A percentile compares a stretch with the other conserved stretches of the same genome.
Evolutionary conservation across 179 eudicot genomes (phyloP).

Genomic region (Amaranthus tricolor): DNA sequence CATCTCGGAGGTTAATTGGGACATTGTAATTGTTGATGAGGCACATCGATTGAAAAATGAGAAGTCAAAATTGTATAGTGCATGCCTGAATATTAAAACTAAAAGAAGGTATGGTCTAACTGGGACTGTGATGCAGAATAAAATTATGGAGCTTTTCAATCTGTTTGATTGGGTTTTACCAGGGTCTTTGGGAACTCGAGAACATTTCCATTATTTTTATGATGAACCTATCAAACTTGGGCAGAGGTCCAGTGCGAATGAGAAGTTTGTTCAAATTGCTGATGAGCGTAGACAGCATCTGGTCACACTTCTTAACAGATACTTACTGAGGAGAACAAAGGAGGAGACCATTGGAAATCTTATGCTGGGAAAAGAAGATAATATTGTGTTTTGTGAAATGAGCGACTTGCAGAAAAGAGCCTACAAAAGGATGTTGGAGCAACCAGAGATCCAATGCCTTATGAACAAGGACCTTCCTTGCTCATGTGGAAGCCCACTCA

Average conservation of each 20-base stretch:
- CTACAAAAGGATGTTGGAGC: conserved; percentile 76
- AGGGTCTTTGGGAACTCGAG: conserved; percentile 84
- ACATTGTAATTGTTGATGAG: conserved; percentile 83
- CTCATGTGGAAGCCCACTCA: conserved; percentile 92
- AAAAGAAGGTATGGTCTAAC: conserved; percentile 89
- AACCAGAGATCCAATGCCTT: conserved; percentile 85
- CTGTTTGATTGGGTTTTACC: conserved; percentile 94
- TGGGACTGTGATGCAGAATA: conserved; percentile 97
- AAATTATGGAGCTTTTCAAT: conserved; percentile 90
- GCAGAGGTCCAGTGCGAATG: conserved; percentile 88
- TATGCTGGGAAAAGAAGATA: conserved; percentile 98
- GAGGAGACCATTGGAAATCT: conserved; percentile 97
- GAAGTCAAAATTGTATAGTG: conserved; percentile 76
- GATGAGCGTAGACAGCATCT: conserved; percentile 83
- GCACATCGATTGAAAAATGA: conserved; percentile 96
- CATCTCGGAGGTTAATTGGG: conserved; percentile 69
- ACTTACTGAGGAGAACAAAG: conserved; percentile 87
- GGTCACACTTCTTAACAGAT: conserved; percentile 63
- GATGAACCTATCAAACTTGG: conserved; percentile 97
- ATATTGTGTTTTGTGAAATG: conserved; percentile 96
- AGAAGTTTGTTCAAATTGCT: conserved; percentile 71
- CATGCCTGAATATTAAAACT: conserved; percentile 68
- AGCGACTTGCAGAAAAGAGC: conserved; percentile 88
- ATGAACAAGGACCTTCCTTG: conserved; percentile 90
- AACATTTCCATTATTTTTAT: conserved; percentile 89